Conservation (phyloP, 441 rosid species). For the Adansonia grandidieri region DNA sequence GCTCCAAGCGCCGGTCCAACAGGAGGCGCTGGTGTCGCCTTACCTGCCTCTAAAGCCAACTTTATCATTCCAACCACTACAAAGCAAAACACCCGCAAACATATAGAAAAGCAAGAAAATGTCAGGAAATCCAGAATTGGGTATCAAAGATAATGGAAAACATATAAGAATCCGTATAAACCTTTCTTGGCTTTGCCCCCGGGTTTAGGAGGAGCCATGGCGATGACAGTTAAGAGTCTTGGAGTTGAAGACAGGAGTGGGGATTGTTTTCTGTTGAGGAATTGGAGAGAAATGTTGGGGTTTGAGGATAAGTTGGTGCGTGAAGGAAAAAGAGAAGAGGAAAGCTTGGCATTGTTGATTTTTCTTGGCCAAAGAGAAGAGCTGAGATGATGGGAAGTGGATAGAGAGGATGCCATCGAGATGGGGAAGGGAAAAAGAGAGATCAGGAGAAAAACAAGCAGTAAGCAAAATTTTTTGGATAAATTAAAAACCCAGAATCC, state of each 20-base stretch:
- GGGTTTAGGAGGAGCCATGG: slow-evolving; percentile 85
- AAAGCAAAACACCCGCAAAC: slow-evolving; percentile 4
- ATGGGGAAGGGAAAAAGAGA: not conserved
- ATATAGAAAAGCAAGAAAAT: not conserved
- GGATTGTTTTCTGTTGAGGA: slow-evolving; percentile 36
- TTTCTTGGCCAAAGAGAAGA: slow-evolving; percentile 24
- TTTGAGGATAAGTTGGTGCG: slow-evolving; percentile 42
- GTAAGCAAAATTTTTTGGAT: too few species aligned
- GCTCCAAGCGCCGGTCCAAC: slow-evolving; percentile 96
- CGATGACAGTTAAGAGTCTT: slow-evolving; percentile 50
- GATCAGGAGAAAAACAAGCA: too few species aligned
- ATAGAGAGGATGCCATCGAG: slow-evolving; percentile 48
- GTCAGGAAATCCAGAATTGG: not conserved
- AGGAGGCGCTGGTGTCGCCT: slow-evolving; percentile 96
- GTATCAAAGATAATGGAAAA: not conserved
- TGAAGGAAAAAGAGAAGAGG: slow-evolving; percentile 43
- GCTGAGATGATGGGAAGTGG: slow-evolving; percentile 28
- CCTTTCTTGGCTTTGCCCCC: slow-evolving; percentile 71
- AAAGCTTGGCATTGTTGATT: slow-evolving; percentile 33
- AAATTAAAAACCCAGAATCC: not conserved
- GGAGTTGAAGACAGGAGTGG: slow-evolving; percentile 41
- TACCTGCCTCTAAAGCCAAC: slow-evolving; percentile 90
- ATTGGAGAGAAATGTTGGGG: slow-evolving; percentile 40
- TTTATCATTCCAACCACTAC: slow-evolving; percentile 81
- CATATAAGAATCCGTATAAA: not conserved